phyloP scores from a whole-genome alignment of 345 rosid genomes.

The Eucalyptus melliodora region DNA sequence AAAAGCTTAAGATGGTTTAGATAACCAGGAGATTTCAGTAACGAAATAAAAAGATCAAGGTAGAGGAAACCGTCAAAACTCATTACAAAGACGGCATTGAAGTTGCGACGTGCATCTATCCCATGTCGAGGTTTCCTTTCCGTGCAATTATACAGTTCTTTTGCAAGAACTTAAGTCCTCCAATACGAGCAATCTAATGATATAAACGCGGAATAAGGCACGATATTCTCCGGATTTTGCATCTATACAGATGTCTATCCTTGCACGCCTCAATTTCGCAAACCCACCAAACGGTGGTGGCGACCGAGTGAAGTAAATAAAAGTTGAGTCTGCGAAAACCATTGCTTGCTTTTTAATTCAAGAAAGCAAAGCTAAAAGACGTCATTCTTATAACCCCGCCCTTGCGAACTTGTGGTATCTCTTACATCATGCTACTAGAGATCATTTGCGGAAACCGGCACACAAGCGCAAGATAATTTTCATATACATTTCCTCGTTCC shows the following conservation, averaged over 20 bases:
- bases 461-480: not conserved
- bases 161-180: not conserved
- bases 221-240: not conserved
- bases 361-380: not conserved
- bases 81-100: not conserved
- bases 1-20: not conserved
- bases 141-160: not conserved
- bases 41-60: not conserved
- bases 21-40: not conserved
- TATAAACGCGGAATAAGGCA: not conserved
- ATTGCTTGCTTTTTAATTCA: constrained; percentile 23
- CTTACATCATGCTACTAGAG: not conserved
- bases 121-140: not conserved
- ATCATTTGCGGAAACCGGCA: not conserved
- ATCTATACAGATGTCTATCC: not conserved
- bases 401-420: not conserved
- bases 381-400: not conserved
- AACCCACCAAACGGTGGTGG: constrained; percentile 21
- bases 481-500: not conserved
- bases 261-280: constrained; percentile 6
- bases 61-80: not conserved
- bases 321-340: not conserved
- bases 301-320: constrained; percentile 29
- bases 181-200: not conserved
- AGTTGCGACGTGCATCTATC: not conserved